Conservation (phyloP, 2,329 filamentous ascomycete genomes). For the Aureobasidium melanogenum region DNA sequence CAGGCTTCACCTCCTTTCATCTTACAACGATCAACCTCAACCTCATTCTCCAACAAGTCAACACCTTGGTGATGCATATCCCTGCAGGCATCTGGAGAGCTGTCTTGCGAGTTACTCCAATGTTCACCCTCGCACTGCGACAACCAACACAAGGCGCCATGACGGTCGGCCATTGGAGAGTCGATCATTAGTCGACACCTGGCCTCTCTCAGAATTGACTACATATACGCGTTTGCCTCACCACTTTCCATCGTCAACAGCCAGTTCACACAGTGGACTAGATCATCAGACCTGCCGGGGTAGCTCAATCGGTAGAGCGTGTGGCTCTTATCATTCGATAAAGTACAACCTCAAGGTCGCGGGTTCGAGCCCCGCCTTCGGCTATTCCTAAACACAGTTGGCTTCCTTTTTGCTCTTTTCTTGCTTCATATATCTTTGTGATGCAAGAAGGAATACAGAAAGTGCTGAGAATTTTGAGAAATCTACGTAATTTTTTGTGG, state of each 20-base stretch:
- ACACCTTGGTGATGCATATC: too few species aligned
- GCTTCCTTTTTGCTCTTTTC: neutral
- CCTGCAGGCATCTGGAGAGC: too few species aligned
- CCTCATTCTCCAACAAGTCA: too few species aligned
- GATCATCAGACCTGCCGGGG: conserved; percentile 25
- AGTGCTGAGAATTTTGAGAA: neutral
- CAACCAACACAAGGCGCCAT: neutral
- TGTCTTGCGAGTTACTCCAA: too few species aligned
- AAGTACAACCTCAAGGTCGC: neutral
- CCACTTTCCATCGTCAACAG: neutral
- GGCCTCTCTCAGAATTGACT: neutral
- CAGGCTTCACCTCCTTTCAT: neutral
- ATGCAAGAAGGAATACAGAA: neutral
- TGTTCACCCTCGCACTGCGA: too few species aligned
- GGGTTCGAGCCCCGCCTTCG: conserved; percentile 4
- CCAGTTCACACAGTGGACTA: neutral
- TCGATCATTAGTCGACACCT: neutral
- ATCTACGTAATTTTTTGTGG: neutral
- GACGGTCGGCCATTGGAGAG: neutral
- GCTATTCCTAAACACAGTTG: conserved; percentile 6
- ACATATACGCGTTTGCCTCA: neutral
- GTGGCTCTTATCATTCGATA: conserved; percentile 32
- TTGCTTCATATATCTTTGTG: neutral
- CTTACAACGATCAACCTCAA: neutral
- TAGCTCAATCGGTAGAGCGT: conserved; percentile 42